phyloP scores from a whole-genome alignment of 148 eudicot species.

The Hydrangea macrophylla region DNA sequence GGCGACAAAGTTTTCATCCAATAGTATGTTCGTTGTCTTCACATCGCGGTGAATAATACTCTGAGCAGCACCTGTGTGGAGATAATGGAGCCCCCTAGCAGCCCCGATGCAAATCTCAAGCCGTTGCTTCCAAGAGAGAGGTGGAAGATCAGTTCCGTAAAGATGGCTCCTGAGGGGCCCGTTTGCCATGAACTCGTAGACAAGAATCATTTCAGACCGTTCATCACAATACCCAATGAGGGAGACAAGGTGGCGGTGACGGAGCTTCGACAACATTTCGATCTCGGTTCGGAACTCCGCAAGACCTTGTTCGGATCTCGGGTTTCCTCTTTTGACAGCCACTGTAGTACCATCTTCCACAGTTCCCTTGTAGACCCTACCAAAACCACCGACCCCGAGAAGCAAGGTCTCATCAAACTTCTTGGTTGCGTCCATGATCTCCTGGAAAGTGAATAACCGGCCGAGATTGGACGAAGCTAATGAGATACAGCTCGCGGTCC shows the following conservation, averaged over 20 bases:
- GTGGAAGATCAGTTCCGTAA: slow-evolving; percentile 78
- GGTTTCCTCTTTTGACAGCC: slow-evolving; percentile 95
- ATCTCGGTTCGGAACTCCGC: slow-evolving; percentile 93
- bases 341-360: slow-evolving; percentile 78
- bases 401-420: slow-evolving; percentile 81
- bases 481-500: slow-evolving; percentile 92
- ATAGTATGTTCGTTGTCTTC: slow-evolving; percentile 91
- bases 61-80: slow-evolving; percentile 91
- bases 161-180: slow-evolving; percentile 98
- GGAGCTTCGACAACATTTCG: slow-evolving; percentile 92
- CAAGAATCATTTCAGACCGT: slow-evolving; percentile 92
- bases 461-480: slow-evolving; percentile 74
- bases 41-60: slow-evolving; percentile 96
- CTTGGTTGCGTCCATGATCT: slow-evolving; percentile 88
- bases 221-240: slow-evolving; percentile 96
- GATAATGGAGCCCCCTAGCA: slow-evolving; percentile 93
- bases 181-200: slow-evolving; percentile 95
- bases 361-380: slow-evolving; percentile 90
- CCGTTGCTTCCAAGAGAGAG: slow-evolving; percentile 88
- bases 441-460: slow-evolving; percentile 76
- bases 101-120: slow-evolving; percentile 98
- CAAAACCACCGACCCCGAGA: slow-evolving; percentile 96
- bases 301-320: slow-evolving; percentile 93
- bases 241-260: slow-evolving; percentile 96
- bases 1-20: slow-evolving; percentile 86